A percentile compares a stretch with the other conserved stretches of the same genome.
phyloP scores from a whole-genome alignment of 345 rosid species.

The Noccaea caerulescens region DNA sequence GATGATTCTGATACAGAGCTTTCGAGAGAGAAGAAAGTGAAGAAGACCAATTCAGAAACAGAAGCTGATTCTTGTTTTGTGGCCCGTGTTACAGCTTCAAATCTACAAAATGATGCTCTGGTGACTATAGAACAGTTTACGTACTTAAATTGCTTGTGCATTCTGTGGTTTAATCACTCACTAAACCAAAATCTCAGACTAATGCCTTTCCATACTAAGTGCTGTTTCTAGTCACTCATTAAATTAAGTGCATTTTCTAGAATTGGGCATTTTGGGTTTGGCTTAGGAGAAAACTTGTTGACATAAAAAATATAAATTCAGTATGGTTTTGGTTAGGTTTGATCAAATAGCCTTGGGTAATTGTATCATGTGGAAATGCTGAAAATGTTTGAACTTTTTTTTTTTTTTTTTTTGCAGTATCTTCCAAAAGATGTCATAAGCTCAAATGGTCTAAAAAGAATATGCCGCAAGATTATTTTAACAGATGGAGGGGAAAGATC shows the following conservation, averaged over 20 bases:
- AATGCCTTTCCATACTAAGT: background rate
- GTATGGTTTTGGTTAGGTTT: background rate
- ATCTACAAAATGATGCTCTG: conserved; percentile 4
- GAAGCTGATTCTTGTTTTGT: conserved; percentile 1
- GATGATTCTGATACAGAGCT: background rate
- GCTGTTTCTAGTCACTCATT: background rate
- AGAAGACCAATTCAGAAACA: background rate
- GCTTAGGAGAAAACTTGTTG: background rate
- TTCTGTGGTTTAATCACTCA: background rate
- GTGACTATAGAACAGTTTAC: background rate
- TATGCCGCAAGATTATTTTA: conserved; percentile 20
- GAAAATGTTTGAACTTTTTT: background rate
- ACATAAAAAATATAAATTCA: background rate
- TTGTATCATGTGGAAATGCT: conserved; percentile 9
- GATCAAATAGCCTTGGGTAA: background rate
- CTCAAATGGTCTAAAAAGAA: background rate
- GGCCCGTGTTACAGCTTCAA: conserved; percentile 5
- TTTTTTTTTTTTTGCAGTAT: conserved; percentile 11
- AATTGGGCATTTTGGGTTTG: background rate
- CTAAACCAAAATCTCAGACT: too few species aligned
- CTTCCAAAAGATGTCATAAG: conserved; percentile 14
- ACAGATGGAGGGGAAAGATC: conserved; percentile 12
- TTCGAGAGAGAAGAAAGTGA: background rate
- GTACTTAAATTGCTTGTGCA: background rate
- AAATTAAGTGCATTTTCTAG: background rate